Conservation (phyloP, 495 filamentous ascomycete genomes). For the Cladorrhinum samala region DNA sequence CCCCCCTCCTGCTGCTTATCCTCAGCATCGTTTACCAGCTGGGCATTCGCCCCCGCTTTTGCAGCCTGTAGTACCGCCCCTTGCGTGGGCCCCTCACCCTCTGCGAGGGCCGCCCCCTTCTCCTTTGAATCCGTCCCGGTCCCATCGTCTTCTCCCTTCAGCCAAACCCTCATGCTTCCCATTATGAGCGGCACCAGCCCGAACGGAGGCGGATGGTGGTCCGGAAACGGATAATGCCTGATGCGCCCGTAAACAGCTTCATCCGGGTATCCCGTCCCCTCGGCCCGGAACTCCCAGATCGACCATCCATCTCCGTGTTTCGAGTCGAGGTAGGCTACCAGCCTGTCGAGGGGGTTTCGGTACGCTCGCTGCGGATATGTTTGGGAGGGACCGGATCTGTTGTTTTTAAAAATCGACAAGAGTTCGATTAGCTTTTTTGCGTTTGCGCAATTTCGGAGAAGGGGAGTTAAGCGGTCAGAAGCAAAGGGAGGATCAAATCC, state of each 20-base stretch:
- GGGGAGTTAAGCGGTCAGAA: too few species aligned
- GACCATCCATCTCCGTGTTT: constrained; percentile 80
- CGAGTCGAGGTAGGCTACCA: constrained; percentile 78
- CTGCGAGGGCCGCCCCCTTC: too few species aligned
- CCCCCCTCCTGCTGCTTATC: constrained; percentile 13
- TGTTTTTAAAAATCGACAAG: background rate
- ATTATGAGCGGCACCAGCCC: constrained; percentile 79
- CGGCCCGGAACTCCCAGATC: constrained; percentile 96
- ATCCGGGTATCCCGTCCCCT: constrained; percentile 93
- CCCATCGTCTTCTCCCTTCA: constrained; percentile 37
- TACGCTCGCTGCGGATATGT: constrained; percentile 88
- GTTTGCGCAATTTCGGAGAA: background rate
- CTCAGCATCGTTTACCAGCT: too few species aligned
- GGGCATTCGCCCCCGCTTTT: constrained; percentile 13
- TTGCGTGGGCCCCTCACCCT: too few species aligned
- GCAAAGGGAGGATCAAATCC: constrained; percentile 27
- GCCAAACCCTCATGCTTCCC: constrained; percentile 84
- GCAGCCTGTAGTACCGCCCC: constrained; percentile 19
- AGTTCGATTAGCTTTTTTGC: background rate
- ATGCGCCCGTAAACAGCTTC: constrained; percentile 76
- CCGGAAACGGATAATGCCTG: constrained; percentile 89
- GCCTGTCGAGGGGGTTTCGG: constrained; percentile 79
- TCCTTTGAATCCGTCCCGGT: constrained; percentile 1
- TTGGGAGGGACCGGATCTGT: constrained; percentile 72
- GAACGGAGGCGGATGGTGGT: constrained; percentile 96